phyloP scores from a whole-genome alignment of 2,329 filamentous ascomycete species.

The Fusarium continuum region DNA sequence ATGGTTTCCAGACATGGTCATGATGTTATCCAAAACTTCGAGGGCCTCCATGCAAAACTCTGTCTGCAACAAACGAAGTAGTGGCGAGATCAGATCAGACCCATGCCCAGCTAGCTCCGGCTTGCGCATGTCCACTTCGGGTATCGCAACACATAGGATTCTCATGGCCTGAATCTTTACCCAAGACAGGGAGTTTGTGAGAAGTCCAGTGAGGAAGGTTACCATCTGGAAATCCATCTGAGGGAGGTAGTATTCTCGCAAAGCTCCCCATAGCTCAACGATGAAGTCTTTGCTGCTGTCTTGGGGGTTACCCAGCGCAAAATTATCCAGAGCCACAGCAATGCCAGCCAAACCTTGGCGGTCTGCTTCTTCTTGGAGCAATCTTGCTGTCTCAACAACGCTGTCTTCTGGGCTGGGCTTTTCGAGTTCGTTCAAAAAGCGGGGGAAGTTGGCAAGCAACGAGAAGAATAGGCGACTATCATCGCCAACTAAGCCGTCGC shows the following conservation, averaged over 20 bases:
- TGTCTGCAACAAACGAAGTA: slow-evolving; percentile 88
- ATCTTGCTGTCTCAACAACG: slow-evolving; percentile 70
- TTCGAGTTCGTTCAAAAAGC: slow-evolving; percentile 83
- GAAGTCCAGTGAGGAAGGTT: slow-evolving; percentile 87
- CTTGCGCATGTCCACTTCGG: slow-evolving; percentile 91
- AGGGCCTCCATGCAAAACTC: slow-evolving; percentile 93
- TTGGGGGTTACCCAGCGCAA: slow-evolving; percentile 72
- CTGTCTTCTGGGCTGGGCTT: slow-evolving; percentile 64
- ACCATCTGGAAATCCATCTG: slow-evolving; percentile 84
- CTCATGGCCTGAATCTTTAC: slow-evolving; percentile 94
- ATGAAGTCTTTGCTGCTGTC: slow-evolving; percentile 80
- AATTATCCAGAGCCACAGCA: slow-evolving; percentile 73
- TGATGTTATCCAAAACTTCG: slow-evolving; percentile 91
- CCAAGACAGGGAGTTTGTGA: slow-evolving; percentile 90
- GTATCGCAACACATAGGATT: slow-evolving; percentile 83
- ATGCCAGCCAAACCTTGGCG: slow-evolving; percentile 74
- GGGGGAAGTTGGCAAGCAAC: slow-evolving; percentile 89
- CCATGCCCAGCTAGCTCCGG: slow-evolving; percentile 90
- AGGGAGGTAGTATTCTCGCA: slow-evolving; percentile 83
- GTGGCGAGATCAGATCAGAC: slow-evolving; percentile 92
- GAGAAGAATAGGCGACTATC: slow-evolving; percentile 85
- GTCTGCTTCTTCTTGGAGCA: slow-evolving; percentile 77
- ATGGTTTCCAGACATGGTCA: slow-evolving; percentile 89
- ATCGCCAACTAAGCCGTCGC: slow-evolving; percentile 82
- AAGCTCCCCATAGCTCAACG: slow-evolving; percentile 73